phyloP scores from a whole-genome alignment of 805 yeast species.

The Candida ovalis region DNA sequence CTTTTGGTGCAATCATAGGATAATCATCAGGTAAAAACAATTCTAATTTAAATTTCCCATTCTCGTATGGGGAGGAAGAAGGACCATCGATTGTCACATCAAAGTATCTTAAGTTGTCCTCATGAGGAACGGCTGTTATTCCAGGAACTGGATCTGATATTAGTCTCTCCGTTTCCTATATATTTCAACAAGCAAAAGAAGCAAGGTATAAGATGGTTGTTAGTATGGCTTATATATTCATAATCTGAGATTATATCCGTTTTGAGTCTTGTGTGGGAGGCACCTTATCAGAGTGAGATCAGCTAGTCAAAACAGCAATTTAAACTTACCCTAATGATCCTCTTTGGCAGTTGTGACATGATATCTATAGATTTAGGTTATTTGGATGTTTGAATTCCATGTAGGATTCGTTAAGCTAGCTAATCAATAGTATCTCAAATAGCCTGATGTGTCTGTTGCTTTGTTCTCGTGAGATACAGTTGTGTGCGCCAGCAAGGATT shows the following conservation, averaged over 20 bases:
- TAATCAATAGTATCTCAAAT: no score
- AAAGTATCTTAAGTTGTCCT: constrained; percentile 89
- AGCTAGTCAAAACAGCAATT: no score
- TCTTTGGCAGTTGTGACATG: constrained; percentile 69
- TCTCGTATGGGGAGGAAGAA: constrained; percentile 82
- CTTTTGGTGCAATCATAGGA: constrained; percentile 98
- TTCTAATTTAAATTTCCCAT: constrained; percentile 76
- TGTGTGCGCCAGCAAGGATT: no score
- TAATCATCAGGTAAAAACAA: constrained; percentile 92
- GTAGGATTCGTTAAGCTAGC: no score
- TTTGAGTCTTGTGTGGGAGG: no score
- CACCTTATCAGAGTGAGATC: no score
- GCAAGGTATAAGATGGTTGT: not conserved
- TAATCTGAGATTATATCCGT: no score
- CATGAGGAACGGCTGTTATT: constrained; percentile 88
- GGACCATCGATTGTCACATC: constrained; percentile 94
- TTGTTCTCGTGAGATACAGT: not conserved
- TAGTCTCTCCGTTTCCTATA: constrained; percentile 83
- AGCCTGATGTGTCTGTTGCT: not conserved
- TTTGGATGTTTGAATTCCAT: not conserved
- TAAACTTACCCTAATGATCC: constrained; percentile 77
- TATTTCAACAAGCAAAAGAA: not conserved
- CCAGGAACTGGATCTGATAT: constrained; percentile 97
- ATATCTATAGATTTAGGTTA: not conserved
- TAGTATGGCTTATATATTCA: not conserved